Base-by-base conservation (phyloP, 768 basidiomycete genomes). In the Tremella fuciformis region DNA sequence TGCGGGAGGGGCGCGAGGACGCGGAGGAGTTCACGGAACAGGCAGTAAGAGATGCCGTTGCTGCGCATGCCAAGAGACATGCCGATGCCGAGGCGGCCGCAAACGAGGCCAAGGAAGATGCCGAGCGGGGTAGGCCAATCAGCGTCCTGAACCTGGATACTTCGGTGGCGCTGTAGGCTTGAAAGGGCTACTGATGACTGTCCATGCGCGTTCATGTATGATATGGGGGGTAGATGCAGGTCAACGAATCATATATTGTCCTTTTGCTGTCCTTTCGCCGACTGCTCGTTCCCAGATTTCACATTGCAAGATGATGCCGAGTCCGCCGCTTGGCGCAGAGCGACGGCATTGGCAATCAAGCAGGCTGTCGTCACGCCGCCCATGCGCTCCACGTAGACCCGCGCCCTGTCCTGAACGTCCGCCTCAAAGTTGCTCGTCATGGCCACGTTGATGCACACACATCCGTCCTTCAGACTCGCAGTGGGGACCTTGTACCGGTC, bases 401-500 rank as follows among this genome's bases (percentile, higher is more conserved):
- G 38, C 8, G 62, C 62, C 19, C 29, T 3, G 1, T 41, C 46
- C 41, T 42, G 44, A 7, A 63, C 59, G 34, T 63, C 59, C 9
- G 21, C 51, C 38, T 53, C 57, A 55, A 67, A 67, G 57, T 67
- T 67, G 18, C 29, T 55, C 19, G 44, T 44, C 22, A 34, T 49
- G 1, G 65, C 55, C 11, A 67, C 19, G 26, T 67, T 61, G 26
- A 67, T 49, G 21, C 62, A 63, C 2, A 59, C 49, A 16, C 29
- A 50, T 7, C 59, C 65, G 2, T 26, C 48, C 40, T 64, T 60
- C 41, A 67, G 22, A 1, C 25, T 9, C 1, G 11, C 9, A 3
- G 65, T 67, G 18, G 62, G 59, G 29, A 67, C 46, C 37, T 63
- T 63, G 57, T 49, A 67, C 13, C 13, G 19, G 15, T 18, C 21